Conservation (phyloP, 306 rosid species). For the Sicyos baderoa region DNA sequence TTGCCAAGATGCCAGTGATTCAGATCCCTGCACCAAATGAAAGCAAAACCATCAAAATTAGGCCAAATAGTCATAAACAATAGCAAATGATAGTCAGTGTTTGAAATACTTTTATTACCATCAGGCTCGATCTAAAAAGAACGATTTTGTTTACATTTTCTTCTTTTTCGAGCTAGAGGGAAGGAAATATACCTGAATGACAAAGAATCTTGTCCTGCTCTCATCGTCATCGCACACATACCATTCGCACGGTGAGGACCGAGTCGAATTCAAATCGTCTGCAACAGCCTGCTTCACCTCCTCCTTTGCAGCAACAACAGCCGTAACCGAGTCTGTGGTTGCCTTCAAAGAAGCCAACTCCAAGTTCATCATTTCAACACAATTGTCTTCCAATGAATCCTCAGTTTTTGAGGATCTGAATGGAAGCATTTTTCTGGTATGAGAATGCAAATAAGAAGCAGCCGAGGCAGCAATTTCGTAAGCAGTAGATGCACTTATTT, state of each 20-base stretch:
- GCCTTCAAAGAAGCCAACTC: conserved; percentile 81
- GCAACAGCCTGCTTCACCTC: conserved; percentile 98
- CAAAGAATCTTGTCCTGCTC: conserved; percentile 60
- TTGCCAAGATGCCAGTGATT: conserved; percentile 86
- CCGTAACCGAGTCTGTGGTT: conserved; percentile 80
- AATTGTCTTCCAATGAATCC: conserved; percentile 26
- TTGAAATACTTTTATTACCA: not conserved
- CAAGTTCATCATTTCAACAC: conserved; percentile 34
- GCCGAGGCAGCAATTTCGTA: conserved; percentile 85
- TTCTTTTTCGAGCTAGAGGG: too few relatives aligned
- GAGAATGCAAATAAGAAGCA: conserved; percentile 73
- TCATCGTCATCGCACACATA: conserved; percentile 72
- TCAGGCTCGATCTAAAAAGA: too few relatives aligned
- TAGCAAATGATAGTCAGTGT: not conserved
- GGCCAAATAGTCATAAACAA: not conserved
- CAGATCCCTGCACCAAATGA: conserved; percentile 61
- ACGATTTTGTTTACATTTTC: too few relatives aligned
- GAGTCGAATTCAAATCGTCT: conserved; percentile 62
- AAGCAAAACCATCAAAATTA: not conserved
- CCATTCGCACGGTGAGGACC: conserved; percentile 92
- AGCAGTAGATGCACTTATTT: conserved; percentile 55
- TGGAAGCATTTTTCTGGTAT: conserved; percentile 61
- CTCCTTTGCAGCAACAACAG: conserved; percentile 94
- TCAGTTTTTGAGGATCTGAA: conserved; percentile 51
- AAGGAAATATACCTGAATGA: conserved; percentile 53